phyloP scores from a whole-genome alignment of 2,329 filamentous ascomycete species.

The Xylariaceae sp. region DNA sequence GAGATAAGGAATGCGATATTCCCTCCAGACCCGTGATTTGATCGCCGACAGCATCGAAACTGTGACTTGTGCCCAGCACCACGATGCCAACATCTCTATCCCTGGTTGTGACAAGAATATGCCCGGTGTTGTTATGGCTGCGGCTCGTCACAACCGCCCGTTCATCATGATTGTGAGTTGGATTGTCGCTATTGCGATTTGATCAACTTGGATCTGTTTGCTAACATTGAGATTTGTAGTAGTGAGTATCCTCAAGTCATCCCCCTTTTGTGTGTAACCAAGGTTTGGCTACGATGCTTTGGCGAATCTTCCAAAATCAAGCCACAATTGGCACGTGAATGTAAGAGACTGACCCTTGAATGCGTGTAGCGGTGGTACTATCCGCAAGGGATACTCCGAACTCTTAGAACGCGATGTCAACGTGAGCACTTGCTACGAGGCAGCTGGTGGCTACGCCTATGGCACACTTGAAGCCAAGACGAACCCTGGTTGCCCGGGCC shows the following conservation, averaged over 20 bases:
- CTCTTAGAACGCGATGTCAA: constrained; percentile 77
- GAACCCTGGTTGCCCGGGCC: constrained; percentile 54
- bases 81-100: constrained; percentile 90
- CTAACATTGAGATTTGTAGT: constrained; percentile 35
- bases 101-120: constrained; percentile 98
- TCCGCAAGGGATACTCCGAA: constrained; percentile 76
- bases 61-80: constrained; percentile 83
- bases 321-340: no score
- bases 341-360: background rate
- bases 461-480: constrained; percentile 68
- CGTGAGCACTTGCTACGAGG: constrained; percentile 84
- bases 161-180: constrained; percentile 70
- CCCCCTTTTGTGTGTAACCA: no score
- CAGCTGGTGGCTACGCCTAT: constrained; percentile 76
- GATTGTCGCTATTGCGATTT: background rate
- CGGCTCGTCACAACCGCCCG: constrained; percentile 84
- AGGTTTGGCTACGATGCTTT: no score
- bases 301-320: no score
- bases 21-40: constrained; percentile 81
- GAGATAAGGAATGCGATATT: constrained; percentile 80
- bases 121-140: constrained; percentile 87
- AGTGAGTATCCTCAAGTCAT: constrained; percentile 34
- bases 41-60: constrained; percentile 94
- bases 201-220: background rate
- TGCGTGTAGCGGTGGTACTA: constrained; percentile 62